A percentile compares a stretch with the other conserved stretches of the same genome.
Evolutionary conservation across 2,329 filamentous ascomycete genomes (phyloP).

Genomic region (Hypoxylon sp.): DNA sequence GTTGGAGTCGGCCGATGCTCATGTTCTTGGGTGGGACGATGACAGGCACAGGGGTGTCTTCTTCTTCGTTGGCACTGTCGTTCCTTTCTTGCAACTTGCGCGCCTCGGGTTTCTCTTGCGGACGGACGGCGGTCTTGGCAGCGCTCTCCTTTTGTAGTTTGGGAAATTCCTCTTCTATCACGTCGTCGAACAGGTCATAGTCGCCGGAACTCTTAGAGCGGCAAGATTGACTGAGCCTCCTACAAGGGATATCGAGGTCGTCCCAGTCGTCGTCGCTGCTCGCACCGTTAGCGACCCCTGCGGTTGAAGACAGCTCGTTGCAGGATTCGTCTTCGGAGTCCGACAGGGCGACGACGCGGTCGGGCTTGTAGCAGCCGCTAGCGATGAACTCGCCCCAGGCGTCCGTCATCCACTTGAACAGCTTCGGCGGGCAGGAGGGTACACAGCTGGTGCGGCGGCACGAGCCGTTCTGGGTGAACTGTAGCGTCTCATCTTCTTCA

Average conservation of each 20-base stretch:
- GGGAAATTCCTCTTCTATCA: constrained; percentile 38
- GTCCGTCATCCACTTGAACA: constrained; percentile 28
- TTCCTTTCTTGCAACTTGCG: neutral
- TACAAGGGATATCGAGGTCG: constrained; percentile 27
- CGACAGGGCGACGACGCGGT: neutral
- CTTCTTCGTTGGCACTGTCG: neutral
- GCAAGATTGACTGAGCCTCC: neutral
- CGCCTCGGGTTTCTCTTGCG: neutral
- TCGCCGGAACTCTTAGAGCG: constrained; percentile 5
- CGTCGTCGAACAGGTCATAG: constrained; percentile 35
- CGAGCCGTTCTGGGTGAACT: neutral
- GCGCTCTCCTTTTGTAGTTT: constrained; percentile 3
- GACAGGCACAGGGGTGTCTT: constrained; percentile 15
- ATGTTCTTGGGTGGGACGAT: constrained; percentile 37
- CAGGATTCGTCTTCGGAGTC: neutral
- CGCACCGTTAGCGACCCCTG: neutral
- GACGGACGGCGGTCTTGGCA: neutral
- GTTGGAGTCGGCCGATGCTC: constrained; percentile 10
- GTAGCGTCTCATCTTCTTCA: constrained; percentile 13
- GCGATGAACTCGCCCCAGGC: constrained; percentile 33
- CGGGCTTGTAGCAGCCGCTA: constrained; percentile 6
- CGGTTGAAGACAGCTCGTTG: neutral
- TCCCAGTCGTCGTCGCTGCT: constrained; percentile 34
- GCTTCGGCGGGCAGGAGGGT: neutral
- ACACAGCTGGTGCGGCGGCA: neutral